Evolutionary conservation across 1,139 yeast genomes (phyloP).

Genomic region (Candida freyschussii): DNA sequence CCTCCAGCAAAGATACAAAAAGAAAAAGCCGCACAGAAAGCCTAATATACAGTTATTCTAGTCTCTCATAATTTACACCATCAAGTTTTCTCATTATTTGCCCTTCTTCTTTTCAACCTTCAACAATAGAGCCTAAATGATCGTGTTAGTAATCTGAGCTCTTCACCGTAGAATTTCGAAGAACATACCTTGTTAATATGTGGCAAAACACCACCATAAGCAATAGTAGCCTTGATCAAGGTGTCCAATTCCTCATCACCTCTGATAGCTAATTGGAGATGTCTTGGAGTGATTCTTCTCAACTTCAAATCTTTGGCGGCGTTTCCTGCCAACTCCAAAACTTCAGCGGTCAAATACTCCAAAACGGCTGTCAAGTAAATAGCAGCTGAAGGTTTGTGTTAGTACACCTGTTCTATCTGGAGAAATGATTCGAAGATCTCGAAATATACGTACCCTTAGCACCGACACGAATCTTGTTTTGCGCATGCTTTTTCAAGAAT

Average conservation of each 20-base stretch:
- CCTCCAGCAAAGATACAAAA: conserved; percentile 3
- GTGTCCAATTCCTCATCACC: conserved; percentile 98
- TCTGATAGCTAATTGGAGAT: conserved; percentile 95
- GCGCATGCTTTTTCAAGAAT: conserved; percentile 86
- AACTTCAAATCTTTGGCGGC: conserved; percentile 98
- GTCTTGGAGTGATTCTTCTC: conserved; percentile 98
- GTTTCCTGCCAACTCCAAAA: conserved; percentile 96
- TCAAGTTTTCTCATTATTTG: conserved; percentile 13
- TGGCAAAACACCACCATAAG: conserved; percentile 99
- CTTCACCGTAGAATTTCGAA: neutral
- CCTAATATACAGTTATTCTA: conserved; percentile 9
- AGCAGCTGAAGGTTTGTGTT: too few species aligned
- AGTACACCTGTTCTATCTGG: conserved; percentile 10
- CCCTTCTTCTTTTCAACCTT: conserved; percentile 83
- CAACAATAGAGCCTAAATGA: conserved; percentile 60
- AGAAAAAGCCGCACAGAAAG: conserved; percentile 3
- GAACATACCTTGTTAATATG: conserved; percentile 69
- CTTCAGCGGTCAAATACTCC: conserved; percentile 97
- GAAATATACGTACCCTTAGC: conserved; percentile 48
- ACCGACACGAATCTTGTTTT: conserved; percentile 92
- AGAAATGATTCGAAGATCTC: conserved; percentile 8
- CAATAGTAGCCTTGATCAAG: conserved; percentile 94
- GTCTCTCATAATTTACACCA: neutral
- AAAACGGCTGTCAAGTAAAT: conserved; percentile 94
- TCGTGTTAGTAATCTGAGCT: neutral